Conservation (phyloP, 2,329 filamentous ascomycete genomes). For the Phialophora verrucosa region DNA sequence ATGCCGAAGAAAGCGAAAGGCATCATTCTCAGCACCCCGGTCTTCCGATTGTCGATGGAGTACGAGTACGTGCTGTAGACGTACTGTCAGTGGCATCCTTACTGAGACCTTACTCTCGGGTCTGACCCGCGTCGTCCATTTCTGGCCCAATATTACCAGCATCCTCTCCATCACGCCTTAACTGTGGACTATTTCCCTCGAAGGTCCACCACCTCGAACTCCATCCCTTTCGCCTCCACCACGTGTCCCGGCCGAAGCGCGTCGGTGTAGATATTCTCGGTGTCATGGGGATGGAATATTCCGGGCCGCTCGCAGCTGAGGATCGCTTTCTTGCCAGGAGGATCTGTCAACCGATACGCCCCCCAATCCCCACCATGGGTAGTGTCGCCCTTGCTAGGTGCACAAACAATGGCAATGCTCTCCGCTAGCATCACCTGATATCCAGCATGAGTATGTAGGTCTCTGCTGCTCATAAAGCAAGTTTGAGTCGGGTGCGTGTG, state of each 20-base stretch:
- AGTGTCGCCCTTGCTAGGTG: conserved; percentile 67
- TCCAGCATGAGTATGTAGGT: conserved; percentile 89
- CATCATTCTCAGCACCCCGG: conserved; percentile 8
- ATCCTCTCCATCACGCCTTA: neutral
- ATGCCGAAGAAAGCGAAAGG: neutral
- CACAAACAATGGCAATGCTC: conserved; percentile 95
- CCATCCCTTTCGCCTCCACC: conserved; percentile 68
- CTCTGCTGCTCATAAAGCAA: conserved; percentile 95
- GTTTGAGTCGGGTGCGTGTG: conserved; percentile 96
- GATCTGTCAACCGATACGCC: conserved; percentile 90
- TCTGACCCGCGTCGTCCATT: conserved; percentile 18
- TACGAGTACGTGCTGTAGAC: neutral
- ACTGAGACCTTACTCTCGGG: conserved; percentile 4
- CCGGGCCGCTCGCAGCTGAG: conserved; percentile 76
- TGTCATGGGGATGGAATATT: conserved; percentile 79
- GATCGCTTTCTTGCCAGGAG: conserved; percentile 85
- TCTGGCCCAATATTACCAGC: conserved; percentile 6
- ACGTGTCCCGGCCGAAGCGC: conserved; percentile 74
- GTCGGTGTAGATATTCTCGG: conserved; percentile 77
- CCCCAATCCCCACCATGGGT: conserved; percentile 69
- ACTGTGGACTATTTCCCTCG: conserved; percentile 40
- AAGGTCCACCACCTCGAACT: conserved; percentile 72
- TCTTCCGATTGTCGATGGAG: neutral
- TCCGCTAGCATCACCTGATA: conserved; percentile 97
- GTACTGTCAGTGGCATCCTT: neutral